phyloP scores from a whole-genome alignment of 495 filamentous ascomycete species.

The Lichina pygmaea region DNA sequence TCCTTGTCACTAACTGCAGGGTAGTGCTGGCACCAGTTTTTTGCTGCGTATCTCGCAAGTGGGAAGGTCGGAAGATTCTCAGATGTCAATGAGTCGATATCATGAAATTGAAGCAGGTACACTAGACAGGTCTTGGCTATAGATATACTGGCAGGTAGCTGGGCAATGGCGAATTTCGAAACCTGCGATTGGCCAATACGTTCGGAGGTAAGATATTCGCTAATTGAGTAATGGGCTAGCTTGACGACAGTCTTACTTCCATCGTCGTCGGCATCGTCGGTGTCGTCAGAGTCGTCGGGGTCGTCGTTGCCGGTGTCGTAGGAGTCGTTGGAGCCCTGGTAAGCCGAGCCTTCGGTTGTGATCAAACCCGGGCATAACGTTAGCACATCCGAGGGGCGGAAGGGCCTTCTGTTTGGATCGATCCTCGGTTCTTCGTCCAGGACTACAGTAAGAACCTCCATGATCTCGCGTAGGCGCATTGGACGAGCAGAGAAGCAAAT shows the following conservation, averaged over 20 bases:
- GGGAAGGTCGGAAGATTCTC: conserved; percentile 4
- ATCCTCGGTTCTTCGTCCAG: not conserved
- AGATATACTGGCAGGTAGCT: not conserved
- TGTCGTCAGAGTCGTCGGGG: no score
- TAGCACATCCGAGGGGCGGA: conserved; percentile 1
- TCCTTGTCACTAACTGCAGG: not conserved
- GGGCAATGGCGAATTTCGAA: conserved; percentile 2
- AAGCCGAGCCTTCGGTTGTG: not conserved
- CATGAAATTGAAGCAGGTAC: conserved; percentile 2
- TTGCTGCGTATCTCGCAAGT: conserved; percentile 4
- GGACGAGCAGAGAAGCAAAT: conserved; percentile 5
- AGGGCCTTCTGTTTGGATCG: conserved; percentile 2
- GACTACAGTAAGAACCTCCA: conserved; percentile 4
- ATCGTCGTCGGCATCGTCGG: no score
- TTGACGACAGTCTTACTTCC: not conserved
- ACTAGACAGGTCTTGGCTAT: conserved; percentile 5
- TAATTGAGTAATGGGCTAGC: conserved; percentile 9
- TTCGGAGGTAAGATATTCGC: conserved; percentile 7
- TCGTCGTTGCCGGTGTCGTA: no score
- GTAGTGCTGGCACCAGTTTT: conserved; percentile 3
- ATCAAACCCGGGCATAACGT: conserved; percentile 6
- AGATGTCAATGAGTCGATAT: not conserved
- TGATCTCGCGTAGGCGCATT: conserved; percentile 3
- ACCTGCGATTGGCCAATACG: conserved; percentile 1
- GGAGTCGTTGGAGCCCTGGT: not conserved